A percentile compares a stretch with the other conserved stretches of the same genome.
Conservation (phyloP, 768 basidiomycete species). For the Paxillus ammoniavirescens region DNA sequence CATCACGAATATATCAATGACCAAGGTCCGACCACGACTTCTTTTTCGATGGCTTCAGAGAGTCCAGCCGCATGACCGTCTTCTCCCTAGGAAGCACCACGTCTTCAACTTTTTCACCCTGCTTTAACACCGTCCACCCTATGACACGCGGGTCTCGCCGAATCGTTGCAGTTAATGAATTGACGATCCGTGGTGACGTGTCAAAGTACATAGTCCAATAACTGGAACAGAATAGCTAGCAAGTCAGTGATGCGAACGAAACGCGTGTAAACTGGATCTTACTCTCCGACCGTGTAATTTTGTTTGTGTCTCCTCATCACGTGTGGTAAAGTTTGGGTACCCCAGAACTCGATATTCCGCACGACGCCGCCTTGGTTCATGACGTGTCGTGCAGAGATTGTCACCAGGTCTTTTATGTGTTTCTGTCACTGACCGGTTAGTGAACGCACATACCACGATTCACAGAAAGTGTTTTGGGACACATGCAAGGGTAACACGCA, state of each 20-base stretch:
- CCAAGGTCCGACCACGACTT: conserved; percentile 28
- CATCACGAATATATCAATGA: too few species aligned
- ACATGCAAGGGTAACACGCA: conserved; percentile 33
- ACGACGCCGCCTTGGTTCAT: conserved; percentile 80
- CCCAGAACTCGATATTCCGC: conserved; percentile 73
- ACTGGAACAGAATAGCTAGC: conserved; percentile 36
- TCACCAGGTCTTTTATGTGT: conserved; percentile 74
- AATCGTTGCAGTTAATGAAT: conserved; percentile 62
- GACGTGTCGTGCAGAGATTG: conserved; percentile 66
- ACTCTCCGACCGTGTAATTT: conserved; percentile 71
- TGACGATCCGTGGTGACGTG: conserved; percentile 70
- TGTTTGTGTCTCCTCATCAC: conserved; percentile 65
- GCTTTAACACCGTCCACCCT: conserved; percentile 76
- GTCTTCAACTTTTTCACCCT: conserved; percentile 73
- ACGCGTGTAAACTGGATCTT: conserved; percentile 34
- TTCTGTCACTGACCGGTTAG: conserved; percentile 38
- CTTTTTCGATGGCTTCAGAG: conserved; percentile 17
- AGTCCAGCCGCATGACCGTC: conserved; percentile 33
- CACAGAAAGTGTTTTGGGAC: not conserved
- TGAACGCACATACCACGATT: not conserved
- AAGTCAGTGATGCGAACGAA: conserved; percentile 3
- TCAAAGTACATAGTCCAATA: conserved; percentile 94
- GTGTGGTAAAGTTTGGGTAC: conserved; percentile 70
- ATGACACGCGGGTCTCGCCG: conserved; percentile 81
- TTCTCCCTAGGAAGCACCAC: conserved; percentile 53